These are phyloP conservation scores for Beauveria medogensis DNA, from an alignment of 2,329 filamentous ascomycete genomes.

Conservation along the genomic window DNA sequence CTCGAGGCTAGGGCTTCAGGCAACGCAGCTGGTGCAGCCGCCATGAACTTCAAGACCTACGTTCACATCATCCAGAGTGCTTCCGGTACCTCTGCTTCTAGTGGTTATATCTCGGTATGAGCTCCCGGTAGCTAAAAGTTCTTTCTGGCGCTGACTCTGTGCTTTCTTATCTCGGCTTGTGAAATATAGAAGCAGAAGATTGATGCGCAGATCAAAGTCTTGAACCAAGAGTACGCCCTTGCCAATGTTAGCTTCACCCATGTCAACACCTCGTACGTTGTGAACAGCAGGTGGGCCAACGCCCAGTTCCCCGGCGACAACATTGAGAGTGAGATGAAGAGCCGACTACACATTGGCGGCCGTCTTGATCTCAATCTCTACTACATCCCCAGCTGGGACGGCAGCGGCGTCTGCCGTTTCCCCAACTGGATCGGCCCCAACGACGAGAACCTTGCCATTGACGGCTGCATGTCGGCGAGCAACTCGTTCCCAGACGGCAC, in stretches of 20 bases:
- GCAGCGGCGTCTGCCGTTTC: constrained; percentile 39
- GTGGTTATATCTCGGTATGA: neutral
- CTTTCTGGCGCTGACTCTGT: too few relatives aligned
- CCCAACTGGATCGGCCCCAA: constrained; percentile 24
- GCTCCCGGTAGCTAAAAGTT: too few relatives aligned
- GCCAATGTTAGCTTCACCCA: neutral
- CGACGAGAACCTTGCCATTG: constrained; percentile 26
- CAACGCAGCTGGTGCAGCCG: neutral
- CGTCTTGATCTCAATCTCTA: constrained; percentile 39
- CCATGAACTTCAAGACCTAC: constrained; percentile 1
- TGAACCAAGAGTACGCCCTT: neutral
- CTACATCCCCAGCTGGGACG: constrained; percentile 30
- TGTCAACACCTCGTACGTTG: constrained; percentile 1
- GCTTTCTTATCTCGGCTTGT: too few relatives aligned
- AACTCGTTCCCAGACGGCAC: constrained; percentile 29
- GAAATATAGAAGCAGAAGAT: neutral
- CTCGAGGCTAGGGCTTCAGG: neutral
- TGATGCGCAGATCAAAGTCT: neutral
- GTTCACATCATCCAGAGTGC: neutral
- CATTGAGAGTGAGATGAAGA: neutral
- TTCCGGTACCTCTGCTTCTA: neutral
- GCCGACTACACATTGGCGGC: constrained; percentile 31
- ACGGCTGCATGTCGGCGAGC: constrained; percentile 32
- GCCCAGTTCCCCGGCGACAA: neutral
- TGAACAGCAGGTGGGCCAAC: neutral